phyloP scores from a whole-genome alignment of 768 basidiomycete genomes.

The Suillus alpinus region DNA sequence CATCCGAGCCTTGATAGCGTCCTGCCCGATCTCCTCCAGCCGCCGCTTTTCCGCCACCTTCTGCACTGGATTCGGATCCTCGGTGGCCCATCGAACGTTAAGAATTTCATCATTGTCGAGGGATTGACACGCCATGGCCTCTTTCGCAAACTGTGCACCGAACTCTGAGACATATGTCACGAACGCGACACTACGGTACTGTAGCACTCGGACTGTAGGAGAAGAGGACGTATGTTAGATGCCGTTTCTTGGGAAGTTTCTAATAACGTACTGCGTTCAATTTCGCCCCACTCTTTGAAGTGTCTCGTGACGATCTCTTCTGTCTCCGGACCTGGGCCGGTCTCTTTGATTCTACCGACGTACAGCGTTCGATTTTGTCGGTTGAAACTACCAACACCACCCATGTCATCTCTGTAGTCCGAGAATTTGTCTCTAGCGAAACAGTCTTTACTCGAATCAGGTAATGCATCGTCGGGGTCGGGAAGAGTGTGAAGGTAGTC shows the following conservation, averaged over 20 bases:
- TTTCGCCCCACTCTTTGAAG: slow-evolving; percentile 94
- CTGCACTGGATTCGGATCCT: slow-evolving; percentile 93
- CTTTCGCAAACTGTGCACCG: slow-evolving; percentile 93
- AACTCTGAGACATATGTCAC: slow-evolving; percentile 90
- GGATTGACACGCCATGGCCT: slow-evolving; percentile 98
- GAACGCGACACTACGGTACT: slow-evolving; percentile 95
- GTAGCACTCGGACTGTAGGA: slow-evolving; percentile 77
- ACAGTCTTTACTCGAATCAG: slow-evolving; percentile 94
- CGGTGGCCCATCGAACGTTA: slow-evolving; percentile 98
- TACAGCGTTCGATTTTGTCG: slow-evolving; percentile 93
- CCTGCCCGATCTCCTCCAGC: slow-evolving; percentile 79
- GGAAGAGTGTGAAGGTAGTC: slow-evolving; percentile 93
- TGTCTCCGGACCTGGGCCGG: slow-evolving; percentile 82
- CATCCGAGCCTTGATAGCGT: slow-evolving; percentile 81
- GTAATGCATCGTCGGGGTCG: slow-evolving; percentile 59
- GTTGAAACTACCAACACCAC: slow-evolving; percentile 96
- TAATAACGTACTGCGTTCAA: slow-evolving; percentile 76
- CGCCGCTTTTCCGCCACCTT: slow-evolving; percentile 84
- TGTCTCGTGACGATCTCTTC: slow-evolving; percentile 89
- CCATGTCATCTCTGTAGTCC: slow-evolving; percentile 99
- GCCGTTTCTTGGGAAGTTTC: background rate
- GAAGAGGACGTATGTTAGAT: slow-evolving; percentile 6
- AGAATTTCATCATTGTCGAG: slow-evolving; percentile 96
- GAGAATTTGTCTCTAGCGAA: slow-evolving; percentile 97
- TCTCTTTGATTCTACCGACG: slow-evolving; percentile 91